Conservation (phyloP, 1,284 basidiomycete genomes). For the Fistulinella staudtii region DNA sequence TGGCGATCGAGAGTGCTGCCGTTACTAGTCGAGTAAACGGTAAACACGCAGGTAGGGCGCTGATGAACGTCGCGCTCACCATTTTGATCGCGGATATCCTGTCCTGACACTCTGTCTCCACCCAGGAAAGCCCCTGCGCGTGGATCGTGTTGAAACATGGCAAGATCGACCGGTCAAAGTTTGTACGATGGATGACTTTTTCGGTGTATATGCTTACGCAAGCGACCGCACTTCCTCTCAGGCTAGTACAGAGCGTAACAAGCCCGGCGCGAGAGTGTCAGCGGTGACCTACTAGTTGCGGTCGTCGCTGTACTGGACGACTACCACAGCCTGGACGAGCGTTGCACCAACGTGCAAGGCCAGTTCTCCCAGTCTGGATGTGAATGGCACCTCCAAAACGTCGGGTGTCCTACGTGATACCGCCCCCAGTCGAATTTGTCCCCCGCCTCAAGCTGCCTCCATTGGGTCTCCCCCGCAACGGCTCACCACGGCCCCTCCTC, state of each 20-base stretch:
- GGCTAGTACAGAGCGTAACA: too few species aligned
- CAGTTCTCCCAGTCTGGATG: constrained; percentile 16
- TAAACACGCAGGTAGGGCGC: constrained; percentile 17
- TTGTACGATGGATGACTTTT: too few species aligned
- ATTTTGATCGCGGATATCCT: constrained; percentile 97
- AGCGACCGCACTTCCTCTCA: constrained; percentile 1
- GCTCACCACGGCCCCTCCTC: constrained; percentile 65
- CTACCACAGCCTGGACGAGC: constrained; percentile 1
- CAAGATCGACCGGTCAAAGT: background rate
- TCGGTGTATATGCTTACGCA: constrained; percentile 28
- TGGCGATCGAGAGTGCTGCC: constrained; percentile 95
- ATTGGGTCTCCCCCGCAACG: constrained; percentile 54
- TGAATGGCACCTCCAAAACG: constrained; percentile 42
- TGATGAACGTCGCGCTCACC: constrained; percentile 43
- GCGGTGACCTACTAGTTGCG: constrained; percentile 4
- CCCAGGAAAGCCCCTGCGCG: constrained; percentile 88
- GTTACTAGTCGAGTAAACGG: constrained; percentile 63
- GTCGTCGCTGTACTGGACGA: background rate
- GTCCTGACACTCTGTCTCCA: constrained; percentile 90
- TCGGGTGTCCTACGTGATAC: constrained; percentile 85
- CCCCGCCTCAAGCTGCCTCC: constrained; percentile 73
- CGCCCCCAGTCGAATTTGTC: constrained; percentile 59
- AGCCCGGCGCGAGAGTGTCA: too few species aligned
- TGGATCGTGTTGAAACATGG: constrained; percentile 84
- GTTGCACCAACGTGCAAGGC: constrained; percentile 1